Evolutionary conservation across 164 flowering plant species (phyloP).

Genomic region (Vitis cinerea): DNA sequence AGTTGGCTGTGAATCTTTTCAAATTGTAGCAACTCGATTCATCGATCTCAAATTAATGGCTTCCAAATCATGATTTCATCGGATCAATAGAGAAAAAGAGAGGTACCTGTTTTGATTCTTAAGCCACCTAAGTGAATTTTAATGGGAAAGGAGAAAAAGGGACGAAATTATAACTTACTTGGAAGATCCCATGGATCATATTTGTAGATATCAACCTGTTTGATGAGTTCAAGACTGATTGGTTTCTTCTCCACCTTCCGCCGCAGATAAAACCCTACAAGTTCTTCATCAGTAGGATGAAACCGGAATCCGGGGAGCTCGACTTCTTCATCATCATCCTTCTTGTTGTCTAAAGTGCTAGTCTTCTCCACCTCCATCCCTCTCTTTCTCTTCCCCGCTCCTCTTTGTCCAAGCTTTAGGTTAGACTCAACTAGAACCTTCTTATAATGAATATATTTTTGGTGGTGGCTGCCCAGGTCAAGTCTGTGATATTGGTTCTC

Average conservation of each 20-base stretch:
- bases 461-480: too few relatives aligned
- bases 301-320: slow-evolving; percentile 13
- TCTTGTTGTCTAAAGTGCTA: neutral
- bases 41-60: too few relatives aligned
- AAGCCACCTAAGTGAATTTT: too few relatives aligned
- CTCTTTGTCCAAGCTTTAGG: neutral
- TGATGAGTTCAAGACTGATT: slow-evolving; percentile 30
- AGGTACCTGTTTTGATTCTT: neutral
- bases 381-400: neutral
- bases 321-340: slow-evolving; percentile 1
- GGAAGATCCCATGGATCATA: slow-evolving; percentile 42
- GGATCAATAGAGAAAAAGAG: neutral
- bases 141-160: neutral
- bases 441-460: too few relatives aligned
- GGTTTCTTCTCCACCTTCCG: slow-evolving; percentile 23
- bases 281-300: slow-evolving; percentile 17
- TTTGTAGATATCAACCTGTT: slow-evolving; percentile 33
- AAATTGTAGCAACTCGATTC: too few relatives aligned
- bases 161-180: slow-evolving; percentile 20
- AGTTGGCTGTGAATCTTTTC: too few relatives aligned
- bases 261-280: slow-evolving; percentile 14
- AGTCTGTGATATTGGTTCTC: too few relatives aligned
- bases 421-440: too few relatives aligned
- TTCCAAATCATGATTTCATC: too few relatives aligned
- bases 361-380: slow-evolving; percentile 1